Base-by-base conservation (phyloP, 2,329 filamentous ascomycete genomes). In the Fusarium miscanthi region DNA sequence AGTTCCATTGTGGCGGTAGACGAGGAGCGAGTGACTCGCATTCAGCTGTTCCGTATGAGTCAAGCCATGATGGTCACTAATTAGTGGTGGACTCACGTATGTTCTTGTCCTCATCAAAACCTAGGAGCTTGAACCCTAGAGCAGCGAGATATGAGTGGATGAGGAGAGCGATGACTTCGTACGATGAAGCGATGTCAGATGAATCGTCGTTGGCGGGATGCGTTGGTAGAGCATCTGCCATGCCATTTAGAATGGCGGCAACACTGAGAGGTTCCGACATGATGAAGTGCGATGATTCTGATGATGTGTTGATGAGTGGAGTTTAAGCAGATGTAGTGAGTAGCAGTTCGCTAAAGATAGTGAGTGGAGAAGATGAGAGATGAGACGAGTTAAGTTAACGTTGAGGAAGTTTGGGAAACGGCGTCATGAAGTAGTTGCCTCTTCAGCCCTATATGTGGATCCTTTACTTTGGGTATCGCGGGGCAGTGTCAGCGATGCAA, bases 111-210 rank as follows among this genome's bases (percentile, higher is more conserved):
- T 98, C 94, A 52, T 92, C 88, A n/a, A 97, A 91, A 4, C 95
- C 95, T 23, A 94, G 83, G 6, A 98, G 86, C 59, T 91, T 88
- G 80, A 98, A 98, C 71, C 91, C 93, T 5, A 95, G 89, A 13
- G 91, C 91, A 30, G 89, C 81, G 90, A 98, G 93, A 77, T 91
- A 94, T 7, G 94, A 92, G 81, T 99, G 95, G 25, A 91, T 86
- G 70, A 97, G 91, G 30, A 98, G 88, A 21, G 94, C 94, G 68
- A 98, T 85, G 52, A 92, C 94, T 83, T 98, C 95, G 80, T 92
- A 94, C 0, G 92, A 88, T 64, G 88, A 91, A 74, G 91, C 90
- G 35, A 95, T 80, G 73, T 90, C 88, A 8, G 89, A 90, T n/a
- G 84, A 85, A 23, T 85, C 85, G 77, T 90, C 89, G 68, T 80